Evolutionary conservation across 1,284 basidiomycete genomes (phyloP).

Genomic region (Abortiporus biennis): DNA sequence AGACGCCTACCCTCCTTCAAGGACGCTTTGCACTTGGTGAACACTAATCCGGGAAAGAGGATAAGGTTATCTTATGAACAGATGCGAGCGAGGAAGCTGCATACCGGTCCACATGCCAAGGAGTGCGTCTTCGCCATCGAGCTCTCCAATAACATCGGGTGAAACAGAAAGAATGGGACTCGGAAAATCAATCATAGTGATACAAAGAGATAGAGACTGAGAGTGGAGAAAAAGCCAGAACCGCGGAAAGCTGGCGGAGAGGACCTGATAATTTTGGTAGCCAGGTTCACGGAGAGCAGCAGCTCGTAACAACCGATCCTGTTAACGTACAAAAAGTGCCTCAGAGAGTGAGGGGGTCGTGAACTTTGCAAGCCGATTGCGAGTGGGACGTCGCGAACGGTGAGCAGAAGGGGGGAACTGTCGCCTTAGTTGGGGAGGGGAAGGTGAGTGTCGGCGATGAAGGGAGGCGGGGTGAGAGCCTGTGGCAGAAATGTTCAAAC

Average conservation of each 20-base stretch:
- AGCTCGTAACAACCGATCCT: too few species aligned
- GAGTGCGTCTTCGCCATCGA: constrained; percentile 61
- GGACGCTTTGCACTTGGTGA: constrained; percentile 77
- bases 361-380: too few species aligned
- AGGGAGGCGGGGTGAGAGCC: too few species aligned
- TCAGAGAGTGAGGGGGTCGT: too few species aligned
- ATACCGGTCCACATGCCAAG: constrained; percentile 58
- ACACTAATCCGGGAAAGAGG: constrained; percentile 47
- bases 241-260: background rate
- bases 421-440: too few species aligned
- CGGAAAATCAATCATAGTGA: constrained; percentile 47
- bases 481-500: too few species aligned
- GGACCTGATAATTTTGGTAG: too few species aligned
- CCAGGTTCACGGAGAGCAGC: too few species aligned
- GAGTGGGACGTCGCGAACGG: too few species aligned
- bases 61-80: constrained; percentile 6
- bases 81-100: constrained; percentile 17
- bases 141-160: constrained; percentile 54
- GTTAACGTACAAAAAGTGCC: too few species aligned
- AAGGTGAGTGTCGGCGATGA: too few species aligned
- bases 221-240: background rate
- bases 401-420: too few species aligned
- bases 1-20: constrained; percentile 72
- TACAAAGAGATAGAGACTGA: constrained; percentile 4
- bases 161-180: constrained; percentile 59